These are phyloP conservation scores for Primulina huaijiensis DNA, from an alignment of 257 asterid species.

Conservation along the genomic window DNA sequence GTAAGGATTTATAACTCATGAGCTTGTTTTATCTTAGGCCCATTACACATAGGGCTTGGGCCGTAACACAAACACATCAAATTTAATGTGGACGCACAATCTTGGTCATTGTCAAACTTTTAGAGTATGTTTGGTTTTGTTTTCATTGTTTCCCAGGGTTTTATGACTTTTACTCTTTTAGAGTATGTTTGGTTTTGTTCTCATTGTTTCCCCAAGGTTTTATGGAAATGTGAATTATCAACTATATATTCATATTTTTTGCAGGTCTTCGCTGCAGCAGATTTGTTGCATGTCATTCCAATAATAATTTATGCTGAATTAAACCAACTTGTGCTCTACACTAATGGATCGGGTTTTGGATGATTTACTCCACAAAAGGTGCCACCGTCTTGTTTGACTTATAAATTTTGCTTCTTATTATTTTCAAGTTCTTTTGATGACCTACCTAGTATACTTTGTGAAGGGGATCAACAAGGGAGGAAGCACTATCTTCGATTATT, in stretches of 20 bases:
- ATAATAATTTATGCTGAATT: background rate
- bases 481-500: constrained; percentile 25
- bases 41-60: too few relatives aligned
- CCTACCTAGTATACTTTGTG: background rate
- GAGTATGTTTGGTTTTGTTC: too few relatives aligned
- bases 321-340: background rate
- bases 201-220: too few relatives aligned
- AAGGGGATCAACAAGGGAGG: constrained; percentile 34
- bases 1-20: too few relatives aligned
- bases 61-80: too few relatives aligned
- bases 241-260: constrained; percentile 2
- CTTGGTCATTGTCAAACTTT: too few relatives aligned
- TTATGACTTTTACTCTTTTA: too few relatives aligned
- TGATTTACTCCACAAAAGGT: constrained; percentile 33
- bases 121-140: too few relatives aligned
- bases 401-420: background rate
- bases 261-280: constrained; percentile 7
- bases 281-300: constrained; percentile 1
- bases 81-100: too few relatives aligned
- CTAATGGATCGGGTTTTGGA: constrained; percentile 29
- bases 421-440: background rate
- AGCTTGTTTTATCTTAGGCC: too few relatives aligned
- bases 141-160: too few relatives aligned
- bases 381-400: background rate
- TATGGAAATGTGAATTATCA: too few relatives aligned